Percentiles rank a stretch among this genome's conserved stretches.
phyloP scores from a whole-genome alignment of 2,329 filamentous ascomycete species.

The Grosmannia huntii region DNA sequence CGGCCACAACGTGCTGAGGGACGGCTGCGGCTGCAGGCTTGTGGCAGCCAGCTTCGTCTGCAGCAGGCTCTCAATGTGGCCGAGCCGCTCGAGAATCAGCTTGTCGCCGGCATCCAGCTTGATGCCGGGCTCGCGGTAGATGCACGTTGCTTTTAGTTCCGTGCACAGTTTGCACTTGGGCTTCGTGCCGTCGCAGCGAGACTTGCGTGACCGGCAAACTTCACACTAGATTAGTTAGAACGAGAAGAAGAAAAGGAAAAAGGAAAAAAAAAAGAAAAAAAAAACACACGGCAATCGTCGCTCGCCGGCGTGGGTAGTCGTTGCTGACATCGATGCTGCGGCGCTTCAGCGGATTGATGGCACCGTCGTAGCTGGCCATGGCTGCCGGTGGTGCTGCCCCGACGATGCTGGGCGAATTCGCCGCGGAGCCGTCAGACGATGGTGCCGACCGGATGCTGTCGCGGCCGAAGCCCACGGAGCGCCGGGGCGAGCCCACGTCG shows the following conservation, averaged over 20 bases:
- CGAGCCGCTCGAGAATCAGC: slow-evolving; percentile 66
- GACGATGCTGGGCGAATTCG: background rate
- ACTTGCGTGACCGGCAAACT: slow-evolving; percentile 69
- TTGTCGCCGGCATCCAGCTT: slow-evolving; percentile 82
- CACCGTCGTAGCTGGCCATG: slow-evolving; percentile 27
- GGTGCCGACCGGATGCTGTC: background rate
- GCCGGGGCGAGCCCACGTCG: background rate
- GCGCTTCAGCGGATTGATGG: slow-evolving; percentile 44
- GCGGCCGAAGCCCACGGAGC: background rate
- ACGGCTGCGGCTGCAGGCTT: background rate
- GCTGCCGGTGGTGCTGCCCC: background rate
- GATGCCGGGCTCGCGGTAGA: slow-evolving; percentile 75
- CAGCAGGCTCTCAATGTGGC: slow-evolving; percentile 66
- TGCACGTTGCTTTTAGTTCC: slow-evolving; percentile 69
- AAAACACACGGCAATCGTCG: slow-evolving; percentile 48
- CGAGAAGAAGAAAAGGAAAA: slow-evolving; percentile 5
- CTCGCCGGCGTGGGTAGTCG: slow-evolving; percentile 51
- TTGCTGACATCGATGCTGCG: slow-evolving; percentile 48
- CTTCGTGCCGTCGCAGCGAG: slow-evolving; percentile 64
- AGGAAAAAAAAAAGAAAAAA: slow-evolving; percentile 5
- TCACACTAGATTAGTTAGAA: slow-evolving; percentile 46
- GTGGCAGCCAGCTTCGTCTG: slow-evolving; percentile 48
- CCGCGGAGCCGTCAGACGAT: background rate
- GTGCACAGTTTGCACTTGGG: slow-evolving; percentile 78
- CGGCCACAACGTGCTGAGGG: background rate